Base-by-base conservation (phyloP, 176 grass and related monocot genomes). In the Secale cereale region DNA sequence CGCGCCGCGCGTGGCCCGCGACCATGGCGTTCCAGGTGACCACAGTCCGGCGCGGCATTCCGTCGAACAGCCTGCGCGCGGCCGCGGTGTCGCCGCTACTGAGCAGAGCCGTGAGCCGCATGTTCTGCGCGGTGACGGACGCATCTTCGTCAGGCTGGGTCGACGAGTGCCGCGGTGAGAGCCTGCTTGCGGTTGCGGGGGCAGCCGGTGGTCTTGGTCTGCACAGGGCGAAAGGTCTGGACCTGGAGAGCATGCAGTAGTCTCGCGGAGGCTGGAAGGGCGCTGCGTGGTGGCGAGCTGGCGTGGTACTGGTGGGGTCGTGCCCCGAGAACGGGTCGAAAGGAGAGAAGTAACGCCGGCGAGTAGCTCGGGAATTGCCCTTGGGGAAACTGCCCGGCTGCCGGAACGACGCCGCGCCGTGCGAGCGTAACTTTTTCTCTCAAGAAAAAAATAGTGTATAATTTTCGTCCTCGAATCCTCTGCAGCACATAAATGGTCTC, bases 21-120 rank as follows among this genome's bases (percentile, higher is more conserved):
- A 89, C 62, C 74, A 25, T 37, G 19, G 74, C 29, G 78, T 92
- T 92, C 86, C 83, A 91, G 19, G 82, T 79, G 65, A 86, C 36
- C 10, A 65, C 82, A 0, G 74, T 57, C 35, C 74, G 67, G 28
- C 4, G 37, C 59, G 65, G 57, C 86, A 78, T 92, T 86, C 33
- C 86, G 48, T 89, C 90, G 83, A 92, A 89, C 45, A 92, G 2
- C 3, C 8, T 6, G 83, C 59, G 66, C 45, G 86, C 86, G 15
- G 8, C n/a, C 1, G 8, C 36, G 8, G 59, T 22, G 65, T 74
- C 82, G 43, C 77, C 76, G 25, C 60, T 22, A 33, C 67, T 8
- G 57, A 65, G 25, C 26, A 60, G 6, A 7, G 26, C 14, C 0
- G 17, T 73, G 41, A 82, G 33, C 57, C 39, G 26, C 22, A 33